These are phyloP conservation scores for Metschnikowia shivogae DNA, from an alignment of 805 yeast species.

Conservation along the genomic window DNA sequence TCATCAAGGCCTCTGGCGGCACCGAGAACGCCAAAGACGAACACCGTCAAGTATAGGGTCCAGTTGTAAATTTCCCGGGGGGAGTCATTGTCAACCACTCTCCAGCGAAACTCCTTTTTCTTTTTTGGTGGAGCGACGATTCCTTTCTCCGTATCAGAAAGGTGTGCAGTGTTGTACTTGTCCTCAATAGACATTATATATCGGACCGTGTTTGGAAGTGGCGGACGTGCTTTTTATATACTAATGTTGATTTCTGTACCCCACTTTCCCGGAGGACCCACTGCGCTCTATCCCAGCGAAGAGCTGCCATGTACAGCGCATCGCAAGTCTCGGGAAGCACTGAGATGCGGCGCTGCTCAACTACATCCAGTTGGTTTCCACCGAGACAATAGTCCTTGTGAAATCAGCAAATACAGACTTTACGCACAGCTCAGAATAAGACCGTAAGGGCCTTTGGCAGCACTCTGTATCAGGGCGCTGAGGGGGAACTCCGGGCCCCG, in stretches of 20 bases:
- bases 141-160: constrained; percentile 4
- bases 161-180: not conserved
- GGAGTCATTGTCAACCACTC: constrained; percentile 26
- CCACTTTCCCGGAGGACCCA: constrained; percentile 2
- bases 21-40: constrained; percentile 53
- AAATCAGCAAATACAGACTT: too few relatives aligned
- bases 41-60: constrained; percentile 42
- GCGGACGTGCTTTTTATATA: not conserved
- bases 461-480: not conserved
- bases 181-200: not conserved
- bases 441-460: too few relatives aligned
- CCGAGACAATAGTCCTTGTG: too few relatives aligned
- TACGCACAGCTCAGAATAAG: too few relatives aligned
- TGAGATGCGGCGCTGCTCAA: too few relatives aligned
- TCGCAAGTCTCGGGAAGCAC: too few relatives aligned
- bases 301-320: too few relatives aligned
- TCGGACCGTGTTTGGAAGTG: not conserved
- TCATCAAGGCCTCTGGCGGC: constrained; percentile 58
- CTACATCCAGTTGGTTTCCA: too few relatives aligned
- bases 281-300: too few relatives aligned
- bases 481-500: constrained; percentile 1
- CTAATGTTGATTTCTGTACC: not conserved
- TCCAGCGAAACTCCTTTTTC: constrained; percentile 20
- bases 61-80: constrained; percentile 47
- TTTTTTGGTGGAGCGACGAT: not conserved